Evolutionary conservation across 1,284 basidiomycete genomes (phyloP).

Genomic region (Puccinia brachypodii): DNA sequence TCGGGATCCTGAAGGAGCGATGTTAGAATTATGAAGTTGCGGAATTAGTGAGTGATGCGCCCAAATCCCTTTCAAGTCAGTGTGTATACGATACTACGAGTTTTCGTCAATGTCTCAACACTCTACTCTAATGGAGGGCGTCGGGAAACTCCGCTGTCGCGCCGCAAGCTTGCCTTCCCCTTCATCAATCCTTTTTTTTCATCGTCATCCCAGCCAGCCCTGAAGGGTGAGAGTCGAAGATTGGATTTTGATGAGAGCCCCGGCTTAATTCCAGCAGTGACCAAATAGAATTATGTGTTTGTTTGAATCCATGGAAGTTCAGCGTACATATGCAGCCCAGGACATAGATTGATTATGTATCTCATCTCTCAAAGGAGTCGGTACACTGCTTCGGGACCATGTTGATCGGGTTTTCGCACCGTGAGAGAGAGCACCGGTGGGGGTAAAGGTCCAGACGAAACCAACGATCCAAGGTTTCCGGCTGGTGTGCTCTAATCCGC

Average conservation of each 20-base stretch:
- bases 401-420: conserved; percentile 26
- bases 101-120: conserved; percentile 7
- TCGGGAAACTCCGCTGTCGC: conserved; percentile 25
- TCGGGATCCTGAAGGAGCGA: background rate
- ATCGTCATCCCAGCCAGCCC: conserved; percentile 5
- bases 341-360: conserved; percentile 12
- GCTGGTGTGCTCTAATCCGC: background rate
- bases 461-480: background rate
- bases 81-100: background rate
- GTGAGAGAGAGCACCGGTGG: conserved; percentile 24
- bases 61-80: conserved; percentile 25
- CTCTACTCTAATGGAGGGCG: background rate
- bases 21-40: conserved; percentile 1
- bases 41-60: background rate
- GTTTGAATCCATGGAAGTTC: background rate
- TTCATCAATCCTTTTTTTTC: background rate
- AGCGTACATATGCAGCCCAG: background rate
- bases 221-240: conserved; percentile 4
- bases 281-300: background rate
- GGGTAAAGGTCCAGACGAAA: conserved; percentile 6
- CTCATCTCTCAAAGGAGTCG: conserved; percentile 26
- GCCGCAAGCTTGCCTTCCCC: background rate
- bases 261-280: conserved; percentile 9
- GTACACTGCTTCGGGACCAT: conserved; percentile 28
- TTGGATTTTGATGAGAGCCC: conserved; percentile 23